Base-by-base conservation (phyloP, 805 yeast genomes). In the Ogataea naganishii region DNA sequence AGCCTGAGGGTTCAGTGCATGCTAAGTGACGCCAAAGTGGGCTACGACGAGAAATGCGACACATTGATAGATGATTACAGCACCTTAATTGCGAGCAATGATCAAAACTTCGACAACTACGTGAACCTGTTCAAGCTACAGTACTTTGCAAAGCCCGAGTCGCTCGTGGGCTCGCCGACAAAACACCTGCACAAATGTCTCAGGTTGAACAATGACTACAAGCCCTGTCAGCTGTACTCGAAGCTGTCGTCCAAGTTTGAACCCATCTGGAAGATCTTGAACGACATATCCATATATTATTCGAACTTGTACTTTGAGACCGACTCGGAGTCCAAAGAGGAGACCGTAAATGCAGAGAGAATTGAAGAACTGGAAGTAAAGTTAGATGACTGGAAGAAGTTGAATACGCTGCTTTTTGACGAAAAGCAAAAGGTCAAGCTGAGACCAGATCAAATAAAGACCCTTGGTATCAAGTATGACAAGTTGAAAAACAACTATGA, bases 161-260 rank as follows among this genome's bases (percentile, higher is more conserved):
- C 18, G 10, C 33, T 29, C 14, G 35, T 27, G 20, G 37, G 24
- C 24, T n/a, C 22, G 2, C 21, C 41, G 10, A 26, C 38, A 13
- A 46, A 44, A 28, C 30, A 37, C 18, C 22, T 52, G 23, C 54
- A 53, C 40, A 75, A 69, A 38, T 86, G 96, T 49, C 58, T 89
- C 28, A 75, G 80, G 32, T 66, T 73, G 25, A 89, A 89, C 51
- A 81, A 84, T 52, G 96, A 84, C 38, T 69, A 66, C 39, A 56
- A 57, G 17, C 57, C 53, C 3, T 85, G 95, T 51, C 72, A 75
- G 18, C 56, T 47, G 12, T 44, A 67, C 18, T 69, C 82, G 8
- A 70, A 77, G 41, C 51, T 75, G n/a, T 58, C 58, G 33, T 60
- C 70, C 18, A 69, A 66, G 34, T 55, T 75, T 35, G 53, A 47